Percentiles rank a stretch among this genome's conserved stretches.
Evolutionary conservation across 1,139 yeast genomes (phyloP).

Genomic region (Magnusiomyces magnusii): DNA sequence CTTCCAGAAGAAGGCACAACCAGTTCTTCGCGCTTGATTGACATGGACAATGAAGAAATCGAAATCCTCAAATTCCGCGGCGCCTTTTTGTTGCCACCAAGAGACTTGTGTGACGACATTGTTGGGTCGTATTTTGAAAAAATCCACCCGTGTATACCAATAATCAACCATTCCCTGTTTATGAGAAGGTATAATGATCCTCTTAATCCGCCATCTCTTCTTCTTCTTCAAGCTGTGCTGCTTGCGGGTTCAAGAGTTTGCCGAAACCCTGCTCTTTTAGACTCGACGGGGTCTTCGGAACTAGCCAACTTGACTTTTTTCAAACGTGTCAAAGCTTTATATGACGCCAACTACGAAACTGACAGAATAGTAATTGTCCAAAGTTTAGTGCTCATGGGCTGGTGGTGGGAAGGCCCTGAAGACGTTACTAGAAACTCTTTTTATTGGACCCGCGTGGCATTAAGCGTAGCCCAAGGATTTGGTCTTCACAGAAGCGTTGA

Average conservation of each 20-base stretch:
- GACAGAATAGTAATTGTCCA: slow-evolving; percentile 66
- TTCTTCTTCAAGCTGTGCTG: slow-evolving; percentile 61
- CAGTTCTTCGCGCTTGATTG: slow-evolving; percentile 26
- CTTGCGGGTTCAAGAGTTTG: slow-evolving; percentile 64
- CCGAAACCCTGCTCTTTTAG: slow-evolving; percentile 48
- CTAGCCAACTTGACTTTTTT: slow-evolving; percentile 60
- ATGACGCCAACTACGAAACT: slow-evolving; percentile 64
- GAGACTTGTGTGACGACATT: slow-evolving; percentile 53
- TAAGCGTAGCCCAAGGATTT: slow-evolving; percentile 69
- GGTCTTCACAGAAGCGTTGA: slow-evolving; percentile 56
- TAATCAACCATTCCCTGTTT: slow-evolving; percentile 58
- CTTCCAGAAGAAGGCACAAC: slow-evolving; percentile 30
- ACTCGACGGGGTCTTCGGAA: slow-evolving; percentile 48
- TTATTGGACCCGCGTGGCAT: slow-evolving; percentile 72
- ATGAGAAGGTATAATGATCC: slow-evolving; percentile 53
- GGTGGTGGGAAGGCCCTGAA: slow-evolving; percentile 76
- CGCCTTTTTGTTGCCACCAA: slow-evolving; percentile 61
- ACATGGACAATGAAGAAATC: slow-evolving; percentile 57
- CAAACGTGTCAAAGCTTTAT: slow-evolving; percentile 69
- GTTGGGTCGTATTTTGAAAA: slow-evolving; percentile 57
- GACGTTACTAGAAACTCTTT: slow-evolving; percentile 66
- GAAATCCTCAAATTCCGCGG: slow-evolving; percentile 63
- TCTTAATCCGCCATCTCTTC: slow-evolving; percentile 56
- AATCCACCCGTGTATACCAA: slow-evolving; percentile 65
- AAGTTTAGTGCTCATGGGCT: slow-evolving; percentile 55